These are phyloP conservation scores for Kwoniella newhampshirensis DNA, from an alignment of 768 basidiomycete species.

Conservation along the genomic window DNA sequence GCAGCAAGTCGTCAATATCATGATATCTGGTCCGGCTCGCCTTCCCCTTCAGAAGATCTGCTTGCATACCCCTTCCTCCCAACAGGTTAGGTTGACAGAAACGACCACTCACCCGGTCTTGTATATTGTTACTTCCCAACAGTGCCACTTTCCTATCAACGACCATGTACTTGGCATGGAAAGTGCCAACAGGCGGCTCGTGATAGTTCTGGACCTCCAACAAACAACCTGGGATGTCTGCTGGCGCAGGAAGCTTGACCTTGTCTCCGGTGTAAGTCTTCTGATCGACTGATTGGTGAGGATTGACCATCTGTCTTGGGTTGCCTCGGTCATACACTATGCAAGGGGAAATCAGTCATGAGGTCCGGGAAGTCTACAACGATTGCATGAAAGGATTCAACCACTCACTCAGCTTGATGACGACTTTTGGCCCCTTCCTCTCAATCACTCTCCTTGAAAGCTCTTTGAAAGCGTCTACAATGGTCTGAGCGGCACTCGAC, in stretches of 20 bases:
- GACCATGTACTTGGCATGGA: slow-evolving; percentile 68
- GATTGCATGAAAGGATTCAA: not conserved
- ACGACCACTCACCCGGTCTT: slow-evolving; percentile 54
- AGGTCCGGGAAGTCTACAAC: not conserved
- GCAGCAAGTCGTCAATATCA: not conserved
- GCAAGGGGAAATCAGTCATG: not conserved
- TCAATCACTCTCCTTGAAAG: slow-evolving; percentile 31
- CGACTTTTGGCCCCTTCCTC: slow-evolving; percentile 25
- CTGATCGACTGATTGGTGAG: slow-evolving; percentile 32
- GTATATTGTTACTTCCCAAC: slow-evolving; percentile 67
- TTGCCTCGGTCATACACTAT: slow-evolving; percentile 40
- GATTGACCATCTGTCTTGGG: slow-evolving; percentile 31
- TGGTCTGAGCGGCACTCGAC: slow-evolving; percentile 26
- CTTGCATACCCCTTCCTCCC: too few species aligned
- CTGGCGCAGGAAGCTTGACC: slow-evolving; percentile 33
- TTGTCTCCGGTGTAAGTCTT: slow-evolving; percentile 38
- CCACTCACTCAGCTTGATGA: slow-evolving; percentile 33
- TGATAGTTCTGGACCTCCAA: slow-evolving; percentile 40
- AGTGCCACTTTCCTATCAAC: slow-evolving; percentile 64
- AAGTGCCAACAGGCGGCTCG: slow-evolving; percentile 63
- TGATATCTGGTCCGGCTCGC: too few species aligned
- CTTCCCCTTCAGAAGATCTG: too few species aligned
- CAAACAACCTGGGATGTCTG: slow-evolving; percentile 30
- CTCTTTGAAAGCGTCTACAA: slow-evolving; percentile 34
- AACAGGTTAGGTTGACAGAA: too few species aligned